Conservation (phyloP, 495 filamentous ascomycete species). For the Daldinia concentrica region DNA sequence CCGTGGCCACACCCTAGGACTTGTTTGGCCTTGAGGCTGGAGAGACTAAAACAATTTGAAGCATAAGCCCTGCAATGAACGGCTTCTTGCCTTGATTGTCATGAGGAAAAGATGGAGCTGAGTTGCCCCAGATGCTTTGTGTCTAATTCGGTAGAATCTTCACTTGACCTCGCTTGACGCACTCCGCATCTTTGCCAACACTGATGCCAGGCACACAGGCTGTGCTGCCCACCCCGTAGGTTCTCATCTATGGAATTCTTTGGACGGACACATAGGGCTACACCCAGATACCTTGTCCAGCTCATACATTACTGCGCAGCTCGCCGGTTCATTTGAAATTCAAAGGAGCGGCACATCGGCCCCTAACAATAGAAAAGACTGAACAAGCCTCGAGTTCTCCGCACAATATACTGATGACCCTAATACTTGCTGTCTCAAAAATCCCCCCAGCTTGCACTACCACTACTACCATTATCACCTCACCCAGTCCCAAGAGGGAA, state of each 20-base stretch:
- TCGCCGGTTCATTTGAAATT: constrained; percentile 30
- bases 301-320: constrained; percentile 37
- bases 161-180: constrained; percentile 40
- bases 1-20: constrained; percentile 38
- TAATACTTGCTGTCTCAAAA: constrained; percentile 48
- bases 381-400: constrained; percentile 40
- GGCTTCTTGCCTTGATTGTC: constrained; percentile 47
- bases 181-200: constrained; percentile 42
- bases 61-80: constrained; percentile 44
- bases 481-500: constrained; percentile 42
- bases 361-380: constrained; percentile 42
- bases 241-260: constrained; percentile 30
- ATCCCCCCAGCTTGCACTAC: constrained; percentile 46
- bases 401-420: constrained; percentile 36
- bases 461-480: constrained; percentile 37
- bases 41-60: constrained; percentile 44
- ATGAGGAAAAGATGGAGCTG: constrained; percentile 40
- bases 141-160: constrained; percentile 41
- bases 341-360: constrained; percentile 24
- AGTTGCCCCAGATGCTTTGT: constrained; percentile 41
- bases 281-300: constrained; percentile 44
- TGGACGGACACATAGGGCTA: constrained; percentile 40
- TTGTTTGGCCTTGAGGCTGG: constrained; percentile 43
- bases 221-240: constrained; percentile 34
- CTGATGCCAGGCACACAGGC: constrained; percentile 39